Base-by-base conservation (phyloP, 2,329 filamentous ascomycete genomes). In the Aspergillus hortae region DNA sequence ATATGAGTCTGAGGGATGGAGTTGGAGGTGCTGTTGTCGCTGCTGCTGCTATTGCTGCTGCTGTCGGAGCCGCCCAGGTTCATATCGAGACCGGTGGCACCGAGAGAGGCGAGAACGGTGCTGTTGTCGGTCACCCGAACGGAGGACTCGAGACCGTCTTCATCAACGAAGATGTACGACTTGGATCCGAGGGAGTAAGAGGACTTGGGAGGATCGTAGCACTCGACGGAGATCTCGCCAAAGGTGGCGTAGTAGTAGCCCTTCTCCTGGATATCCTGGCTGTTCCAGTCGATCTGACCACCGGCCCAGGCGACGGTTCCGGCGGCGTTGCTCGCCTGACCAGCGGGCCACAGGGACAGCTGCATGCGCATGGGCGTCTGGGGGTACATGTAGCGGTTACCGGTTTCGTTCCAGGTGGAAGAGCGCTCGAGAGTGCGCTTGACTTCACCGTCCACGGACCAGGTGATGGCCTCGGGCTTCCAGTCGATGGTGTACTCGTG, bases 401-500 rank as follows among this genome's bases (percentile, higher is more conserved):
- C 75, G 6, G 90, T 95, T 11, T 78, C 75, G 75, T 99, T 96
- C 85, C 87, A 97, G 11, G 94, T 97, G 14, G 81, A 78, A 67
- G 87, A 86, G 69, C 91, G 80, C 69, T 48, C 59, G 40, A 90
- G 79, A 21, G 83, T 87, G 55, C 94, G 90, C 58, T 87, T 83
- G 25, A 86, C 79, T 49, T 87, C 77, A 67, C 90, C 92, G 67
- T 99, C 91, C 45, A 99, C 81, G 53, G 83, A 81, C 94, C 94
- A 99, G 52, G 84, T 87, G 59, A 97, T 86, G 58, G 81, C 74
- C 58, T 97, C 92, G 11, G 90, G 89, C 2, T 86, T 88, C 94
- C 94, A 99, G 70, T 90, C 85, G 66, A 99, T 88, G 69, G 92
- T 90, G 75, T 97, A 99, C 36, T 87, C 87, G 78, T 99, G 94